phyloP scores from a whole-genome alignment of 176 grass and related monocot species.

The Urochloa ruziziensis region DNA sequence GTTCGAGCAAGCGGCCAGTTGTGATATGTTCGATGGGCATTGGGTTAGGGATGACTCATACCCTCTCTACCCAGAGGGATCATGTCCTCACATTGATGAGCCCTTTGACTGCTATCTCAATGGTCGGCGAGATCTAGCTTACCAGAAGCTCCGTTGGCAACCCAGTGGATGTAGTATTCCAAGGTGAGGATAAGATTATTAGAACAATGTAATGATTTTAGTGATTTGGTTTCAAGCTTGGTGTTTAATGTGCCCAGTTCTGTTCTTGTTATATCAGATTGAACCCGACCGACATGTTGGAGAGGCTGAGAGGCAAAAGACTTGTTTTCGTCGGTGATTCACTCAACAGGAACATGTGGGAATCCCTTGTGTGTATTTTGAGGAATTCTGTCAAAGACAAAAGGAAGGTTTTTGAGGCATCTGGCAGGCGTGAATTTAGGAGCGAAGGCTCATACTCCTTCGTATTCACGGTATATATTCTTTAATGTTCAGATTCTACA shows the following conservation, averaged over 20 bases:
- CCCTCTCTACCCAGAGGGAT: slow-evolving; percentile 72
- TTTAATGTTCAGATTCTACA: slow-evolving; percentile 13
- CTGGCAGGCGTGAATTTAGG: slow-evolving; percentile 75
- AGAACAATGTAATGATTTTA: not conserved
- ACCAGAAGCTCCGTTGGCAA: slow-evolving; percentile 85
- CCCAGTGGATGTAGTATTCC: slow-evolving; percentile 72
- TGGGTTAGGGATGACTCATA: slow-evolving; percentile 75
- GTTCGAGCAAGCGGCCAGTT: slow-evolving; percentile 70
- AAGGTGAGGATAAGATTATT: slow-evolving; percentile 49
- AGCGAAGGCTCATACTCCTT: slow-evolving; percentile 82
- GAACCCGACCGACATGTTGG: slow-evolving; percentile 78
- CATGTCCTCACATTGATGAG: slow-evolving; percentile 85
- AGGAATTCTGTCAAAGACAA: slow-evolving; percentile 77
- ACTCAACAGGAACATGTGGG: slow-evolving; percentile 98
- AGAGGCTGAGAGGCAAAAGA: slow-evolving; percentile 74
- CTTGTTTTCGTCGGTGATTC: slow-evolving; percentile 87
- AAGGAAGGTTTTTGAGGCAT: slow-evolving; percentile 86
- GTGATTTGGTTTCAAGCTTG: slow-evolving; percentile 8
- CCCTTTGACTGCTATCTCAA: slow-evolving; percentile 87
- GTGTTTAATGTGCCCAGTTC: slow-evolving; percentile 15
- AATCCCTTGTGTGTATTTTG: slow-evolving; percentile 83
- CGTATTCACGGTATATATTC: slow-evolving; percentile 62
- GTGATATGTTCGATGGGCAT: slow-evolving; percentile 73
- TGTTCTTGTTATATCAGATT: slow-evolving; percentile 49
- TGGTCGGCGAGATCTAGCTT: slow-evolving; percentile 65